phyloP scores from a whole-genome alignment of 768 basidiomycete species.

The Termitomyces sp. region DNA sequence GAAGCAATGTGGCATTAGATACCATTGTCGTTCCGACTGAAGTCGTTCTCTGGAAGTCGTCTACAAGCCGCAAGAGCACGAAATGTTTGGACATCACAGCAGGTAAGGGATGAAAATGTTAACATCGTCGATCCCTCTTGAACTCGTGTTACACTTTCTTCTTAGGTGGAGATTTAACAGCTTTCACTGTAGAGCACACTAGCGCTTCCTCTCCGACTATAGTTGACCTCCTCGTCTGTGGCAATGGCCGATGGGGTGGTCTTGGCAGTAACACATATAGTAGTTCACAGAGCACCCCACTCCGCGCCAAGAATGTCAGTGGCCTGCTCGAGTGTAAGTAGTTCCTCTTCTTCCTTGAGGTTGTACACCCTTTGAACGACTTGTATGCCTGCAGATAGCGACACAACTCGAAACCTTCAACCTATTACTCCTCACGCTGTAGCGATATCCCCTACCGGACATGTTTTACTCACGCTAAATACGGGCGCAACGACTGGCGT shows the following conservation, averaged over 20 bases:
- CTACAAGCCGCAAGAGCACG: constrained; percentile 45
- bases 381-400: constrained; percentile 53
- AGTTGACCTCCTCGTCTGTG: constrained; percentile 63
- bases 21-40: constrained; percentile 83
- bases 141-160: background rate
- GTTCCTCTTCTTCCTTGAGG: background rate
- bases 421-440: constrained; percentile 62
- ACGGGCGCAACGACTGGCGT: constrained; percentile 47
- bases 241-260: constrained; percentile 82
- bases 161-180: constrained; percentile 71
- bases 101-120: constrained; percentile 34
- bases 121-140: background rate
- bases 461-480: constrained; percentile 72
- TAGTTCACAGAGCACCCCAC: constrained; percentile 67
- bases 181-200: constrained; percentile 66
- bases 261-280: constrained; percentile 67
- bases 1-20: constrained; percentile 56
- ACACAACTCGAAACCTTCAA: constrained; percentile 52
- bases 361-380: background rate
- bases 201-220: constrained; percentile 21
- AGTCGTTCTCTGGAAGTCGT: constrained; percentile 64
- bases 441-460: constrained; percentile 70
- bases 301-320: constrained; percentile 75
- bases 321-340: constrained; percentile 82
- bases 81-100: constrained; percentile 66